A percentile compares a stretch with the other conserved stretches of the same genome.
Evolutionary conservation across 495 filamentous ascomycete genomes (phyloP).

Genomic region (Lasiosphaeriaceae sp.): DNA sequence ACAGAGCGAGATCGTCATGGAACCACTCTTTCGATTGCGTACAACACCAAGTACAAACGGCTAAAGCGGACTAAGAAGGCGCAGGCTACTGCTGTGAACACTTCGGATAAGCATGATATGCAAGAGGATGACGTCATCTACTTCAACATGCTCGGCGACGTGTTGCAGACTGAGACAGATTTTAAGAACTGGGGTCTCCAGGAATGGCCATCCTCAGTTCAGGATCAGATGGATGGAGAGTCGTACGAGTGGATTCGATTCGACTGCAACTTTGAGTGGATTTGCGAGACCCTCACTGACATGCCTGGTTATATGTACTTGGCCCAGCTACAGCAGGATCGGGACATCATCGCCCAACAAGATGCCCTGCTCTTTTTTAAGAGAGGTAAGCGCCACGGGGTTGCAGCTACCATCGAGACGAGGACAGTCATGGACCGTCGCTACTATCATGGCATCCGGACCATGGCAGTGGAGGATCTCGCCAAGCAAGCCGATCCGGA

Average conservation of each 20-base stretch:
- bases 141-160: conserved; percentile 95
- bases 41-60: conserved; percentile 99
- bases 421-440: conserved; percentile 85
- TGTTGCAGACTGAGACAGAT: conserved; percentile 78
- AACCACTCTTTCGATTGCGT: conserved; percentile 78
- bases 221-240: conserved; percentile 87
- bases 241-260: conserved; percentile 98
- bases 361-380: conserved; percentile 57
- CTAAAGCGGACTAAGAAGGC: conserved; percentile 88
- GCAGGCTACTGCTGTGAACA: conserved; percentile 60
- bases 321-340: conserved; percentile 94
- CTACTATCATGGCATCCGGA: conserved; percentile 91
- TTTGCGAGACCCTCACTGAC: conserved; percentile 67
- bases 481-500: conserved; percentile 61
- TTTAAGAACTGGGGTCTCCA: conserved; percentile 74
- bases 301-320: conserved; percentile 96
- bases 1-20: conserved; percentile 69
- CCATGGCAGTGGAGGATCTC: conserved; percentile 71
- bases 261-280: conserved; percentile 98
- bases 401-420: conserved; percentile 80
- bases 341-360: conserved; percentile 91
- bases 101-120: conserved; percentile 61
- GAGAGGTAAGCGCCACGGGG: conserved; percentile 51
- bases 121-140: conserved; percentile 87
- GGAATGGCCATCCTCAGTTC: conserved; percentile 84